A percentile compares a stretch with the other conserved stretches of the same genome.
Evolutionary conservation across 305 asterid species (phyloP).

Genomic region (Solanum hybrid): DNA sequence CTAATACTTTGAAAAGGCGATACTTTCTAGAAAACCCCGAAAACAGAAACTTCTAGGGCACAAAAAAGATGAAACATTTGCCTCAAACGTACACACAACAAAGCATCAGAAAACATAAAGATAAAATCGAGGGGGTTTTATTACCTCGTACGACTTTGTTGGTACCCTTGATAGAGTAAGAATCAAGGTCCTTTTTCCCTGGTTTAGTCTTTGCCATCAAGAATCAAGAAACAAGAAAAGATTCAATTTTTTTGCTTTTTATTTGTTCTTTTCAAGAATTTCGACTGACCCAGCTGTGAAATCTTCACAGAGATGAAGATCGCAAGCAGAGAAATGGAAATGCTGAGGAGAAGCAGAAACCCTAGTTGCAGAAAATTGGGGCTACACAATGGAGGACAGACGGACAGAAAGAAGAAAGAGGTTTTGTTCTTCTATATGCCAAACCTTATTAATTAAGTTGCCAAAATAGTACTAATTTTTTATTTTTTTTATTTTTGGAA

Average conservation of each 20-base stretch:
- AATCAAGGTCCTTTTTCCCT: slow-evolving; percentile 56
- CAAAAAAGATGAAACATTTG: not conserved
- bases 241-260: not conserved
- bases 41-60: not conserved
- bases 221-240: not conserved
- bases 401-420: not conserved
- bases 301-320: not conserved
- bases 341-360: slow-evolving; percentile 9
- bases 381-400: not conserved
- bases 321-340: not conserved
- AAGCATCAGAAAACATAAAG: not conserved
- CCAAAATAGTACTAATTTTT: not conserved
- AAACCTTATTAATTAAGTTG: not conserved
- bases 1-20: not conserved
- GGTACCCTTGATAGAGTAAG: slow-evolving; percentile 58
- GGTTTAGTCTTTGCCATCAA: slow-evolving; percentile 64
- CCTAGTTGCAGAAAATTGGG: slow-evolving; percentile 15
- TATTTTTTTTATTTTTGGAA: not conserved
- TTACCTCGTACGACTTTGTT: slow-evolving; percentile 55
- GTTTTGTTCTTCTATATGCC: not conserved
- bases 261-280: not conserved
- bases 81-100: not conserved
- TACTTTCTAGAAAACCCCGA: not conserved
- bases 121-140: not conserved
- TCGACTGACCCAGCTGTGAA: not conserved